Conservation (phyloP, 148 eudicot genomes). For the Fallopia convolvulus region DNA sequence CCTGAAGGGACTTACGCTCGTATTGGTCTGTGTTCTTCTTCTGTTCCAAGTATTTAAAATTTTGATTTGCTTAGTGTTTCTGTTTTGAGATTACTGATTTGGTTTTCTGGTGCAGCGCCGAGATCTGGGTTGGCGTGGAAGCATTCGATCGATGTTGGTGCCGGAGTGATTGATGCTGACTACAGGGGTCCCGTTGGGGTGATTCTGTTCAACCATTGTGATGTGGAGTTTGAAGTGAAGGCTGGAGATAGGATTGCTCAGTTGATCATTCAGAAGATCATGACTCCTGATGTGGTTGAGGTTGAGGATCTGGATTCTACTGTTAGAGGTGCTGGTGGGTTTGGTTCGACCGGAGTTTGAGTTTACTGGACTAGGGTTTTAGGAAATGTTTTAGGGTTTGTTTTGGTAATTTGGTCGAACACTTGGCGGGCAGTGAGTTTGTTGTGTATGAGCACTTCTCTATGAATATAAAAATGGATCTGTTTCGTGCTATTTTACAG, state of each 20-base stretch:
- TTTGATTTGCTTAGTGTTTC: background rate
- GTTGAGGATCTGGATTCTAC: slow-evolving; percentile 74
- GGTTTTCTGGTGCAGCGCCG: slow-evolving; percentile 44
- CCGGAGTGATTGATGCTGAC: slow-evolving; percentile 30
- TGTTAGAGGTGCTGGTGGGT: slow-evolving; percentile 66
- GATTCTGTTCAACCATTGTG: slow-evolving; percentile 18
- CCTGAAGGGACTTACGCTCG: slow-evolving; percentile 81
- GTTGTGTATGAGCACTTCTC: background rate
- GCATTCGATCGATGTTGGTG: slow-evolving; percentile 88
- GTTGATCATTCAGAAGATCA: slow-evolving; percentile 69
- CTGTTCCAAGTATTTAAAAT: background rate
- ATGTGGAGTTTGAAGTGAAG: slow-evolving; percentile 20
- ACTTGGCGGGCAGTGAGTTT: background rate
- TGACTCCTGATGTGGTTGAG: slow-evolving; percentile 72
- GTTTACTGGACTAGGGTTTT: background rate
- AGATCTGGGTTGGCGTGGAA: slow-evolving; percentile 89
- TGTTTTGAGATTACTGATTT: background rate
- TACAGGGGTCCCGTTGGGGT: slow-evolving; percentile 18
- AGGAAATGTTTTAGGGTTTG: background rate
- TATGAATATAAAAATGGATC: background rate
- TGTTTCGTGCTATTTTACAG: background rate
- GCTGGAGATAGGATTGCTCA: slow-evolving; percentile 77
- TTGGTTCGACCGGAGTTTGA: slow-evolving; percentile 68
- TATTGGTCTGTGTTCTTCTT: slow-evolving; percentile 30
- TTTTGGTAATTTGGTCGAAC: background rate